phyloP scores from a whole-genome alignment of 345 rosid genomes.

The Nephelium lappaceum region DNA sequence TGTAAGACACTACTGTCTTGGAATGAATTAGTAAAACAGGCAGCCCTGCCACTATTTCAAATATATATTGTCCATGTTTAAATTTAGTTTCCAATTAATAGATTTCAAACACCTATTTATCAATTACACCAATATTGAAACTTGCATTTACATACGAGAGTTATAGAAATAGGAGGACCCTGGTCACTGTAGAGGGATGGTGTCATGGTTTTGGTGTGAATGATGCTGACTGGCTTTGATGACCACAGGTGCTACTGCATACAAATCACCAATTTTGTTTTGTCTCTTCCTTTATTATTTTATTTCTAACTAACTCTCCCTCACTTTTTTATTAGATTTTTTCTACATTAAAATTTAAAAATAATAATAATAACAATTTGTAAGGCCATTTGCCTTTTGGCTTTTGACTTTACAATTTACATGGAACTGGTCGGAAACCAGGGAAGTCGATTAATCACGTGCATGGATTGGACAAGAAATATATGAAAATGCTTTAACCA shows the following conservation, averaged over 20 bases:
- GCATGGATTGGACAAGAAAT: conserved; percentile 33
- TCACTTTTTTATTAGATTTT: too few species aligned
- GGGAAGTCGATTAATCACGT: conserved; percentile 19
- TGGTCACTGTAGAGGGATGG: background rate
- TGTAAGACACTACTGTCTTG: background rate
- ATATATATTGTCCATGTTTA: too few species aligned
- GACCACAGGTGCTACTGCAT: conserved; percentile 10
- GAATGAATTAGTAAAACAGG: background rate
- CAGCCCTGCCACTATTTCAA: too few species aligned
- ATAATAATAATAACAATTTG: background rate
- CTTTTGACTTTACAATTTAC: conserved; percentile 21
- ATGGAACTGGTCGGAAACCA: background rate
- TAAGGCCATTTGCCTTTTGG: background rate
- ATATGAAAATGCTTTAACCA: background rate
- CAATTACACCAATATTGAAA: too few species aligned
- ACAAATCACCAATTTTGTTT: conserved; percentile 18
- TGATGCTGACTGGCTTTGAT: background rate
- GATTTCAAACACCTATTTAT: too few species aligned
- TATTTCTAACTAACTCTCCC: background rate
- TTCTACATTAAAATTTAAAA: background rate
- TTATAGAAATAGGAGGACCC: background rate
- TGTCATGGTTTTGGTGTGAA: background rate
- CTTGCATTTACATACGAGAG: too few species aligned
- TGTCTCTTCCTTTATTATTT: conserved; percentile 7
- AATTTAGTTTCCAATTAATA: too few species aligned